A percentile compares a stretch with the other conserved stretches of the same genome.
Conservation (phyloP, 306 rosid species). For the Citrullus amarus region DNA sequence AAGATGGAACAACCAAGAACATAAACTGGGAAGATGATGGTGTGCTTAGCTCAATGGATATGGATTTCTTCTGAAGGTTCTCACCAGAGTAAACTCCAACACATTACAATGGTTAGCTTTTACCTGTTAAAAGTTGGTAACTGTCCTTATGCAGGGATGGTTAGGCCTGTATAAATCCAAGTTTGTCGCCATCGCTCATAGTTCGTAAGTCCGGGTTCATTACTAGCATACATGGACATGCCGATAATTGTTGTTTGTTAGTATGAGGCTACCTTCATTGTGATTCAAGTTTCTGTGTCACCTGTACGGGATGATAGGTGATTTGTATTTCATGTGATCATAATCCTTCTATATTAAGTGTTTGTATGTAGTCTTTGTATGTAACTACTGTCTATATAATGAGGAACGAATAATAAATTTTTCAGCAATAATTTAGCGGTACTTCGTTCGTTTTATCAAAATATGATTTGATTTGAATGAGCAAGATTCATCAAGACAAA, state of each 20-base stretch:
- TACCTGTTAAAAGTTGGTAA: neutral
- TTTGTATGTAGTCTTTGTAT: neutral
- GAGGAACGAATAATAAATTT: neutral
- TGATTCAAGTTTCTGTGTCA: neutral
- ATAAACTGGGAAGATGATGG: slow-evolving; percentile 79
- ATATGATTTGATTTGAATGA: neutral
- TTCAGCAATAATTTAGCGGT: neutral
- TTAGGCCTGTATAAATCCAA: neutral
- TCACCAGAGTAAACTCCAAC: neutral
- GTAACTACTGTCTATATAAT: neutral
- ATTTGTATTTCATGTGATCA: neutral
- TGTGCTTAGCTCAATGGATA: slow-evolving; percentile 50
- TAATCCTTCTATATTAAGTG: neutral
- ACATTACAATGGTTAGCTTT: neutral
- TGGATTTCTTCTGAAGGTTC: slow-evolving; percentile 58
- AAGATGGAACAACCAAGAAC: slow-evolving; percentile 44
- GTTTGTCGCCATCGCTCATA: neutral
- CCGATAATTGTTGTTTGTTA: neutral
- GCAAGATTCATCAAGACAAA: neutral
- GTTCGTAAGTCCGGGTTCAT: neutral
- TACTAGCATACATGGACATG: neutral
- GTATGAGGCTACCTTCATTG: neutral
- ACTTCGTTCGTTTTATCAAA: neutral
- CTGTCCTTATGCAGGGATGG: neutral
- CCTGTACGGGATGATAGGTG: neutral